A percentile compares a stretch with the other conserved stretches of the same genome.
These are phyloP conservation scores for Magnusiomyces sp. DNA, from an alignment of 1,139 yeast species.

Conservation along the genomic window DNA sequence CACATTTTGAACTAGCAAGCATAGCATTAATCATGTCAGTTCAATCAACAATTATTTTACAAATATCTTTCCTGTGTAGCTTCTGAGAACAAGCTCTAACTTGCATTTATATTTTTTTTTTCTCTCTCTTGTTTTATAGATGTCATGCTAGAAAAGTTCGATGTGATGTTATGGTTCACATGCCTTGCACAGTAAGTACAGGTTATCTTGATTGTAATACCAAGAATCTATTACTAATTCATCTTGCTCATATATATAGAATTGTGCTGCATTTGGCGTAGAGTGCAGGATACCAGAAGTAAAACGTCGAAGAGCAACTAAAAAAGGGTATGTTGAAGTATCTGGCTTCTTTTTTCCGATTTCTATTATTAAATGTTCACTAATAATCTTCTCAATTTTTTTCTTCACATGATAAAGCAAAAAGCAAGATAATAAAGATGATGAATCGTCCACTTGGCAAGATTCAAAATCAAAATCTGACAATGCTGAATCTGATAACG, in stretches of 20 bases:
- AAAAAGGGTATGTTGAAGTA: constrained; percentile 2
- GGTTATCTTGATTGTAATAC: no score
- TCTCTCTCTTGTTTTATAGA: neutral
- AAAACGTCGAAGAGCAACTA: constrained; percentile 19
- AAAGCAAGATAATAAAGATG: neutral
- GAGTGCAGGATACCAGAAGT: constrained; percentile 58
- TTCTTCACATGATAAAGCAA: neutral
- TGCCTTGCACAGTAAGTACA: constrained; percentile 52
- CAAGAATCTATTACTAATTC: no score
- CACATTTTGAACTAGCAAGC: no score
- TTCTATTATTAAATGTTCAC: neutral
- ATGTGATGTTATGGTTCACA: constrained; percentile 59
- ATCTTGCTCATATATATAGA: no score
- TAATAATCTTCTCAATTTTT: neutral
- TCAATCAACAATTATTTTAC: no score
- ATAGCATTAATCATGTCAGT: no score
- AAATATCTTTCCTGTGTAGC: neutral
- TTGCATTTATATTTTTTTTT: no score
- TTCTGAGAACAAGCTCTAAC: no score
- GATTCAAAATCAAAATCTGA: no score
- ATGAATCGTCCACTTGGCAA: neutral
- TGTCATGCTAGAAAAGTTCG: constrained; percentile 70
- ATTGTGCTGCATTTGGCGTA: constrained; percentile 68
- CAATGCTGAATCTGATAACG: neutral
- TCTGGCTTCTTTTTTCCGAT: no score